phyloP scores from a whole-genome alignment of 2,329 filamentous ascomycete species.

The Aspergillus luchuensis region DNA sequence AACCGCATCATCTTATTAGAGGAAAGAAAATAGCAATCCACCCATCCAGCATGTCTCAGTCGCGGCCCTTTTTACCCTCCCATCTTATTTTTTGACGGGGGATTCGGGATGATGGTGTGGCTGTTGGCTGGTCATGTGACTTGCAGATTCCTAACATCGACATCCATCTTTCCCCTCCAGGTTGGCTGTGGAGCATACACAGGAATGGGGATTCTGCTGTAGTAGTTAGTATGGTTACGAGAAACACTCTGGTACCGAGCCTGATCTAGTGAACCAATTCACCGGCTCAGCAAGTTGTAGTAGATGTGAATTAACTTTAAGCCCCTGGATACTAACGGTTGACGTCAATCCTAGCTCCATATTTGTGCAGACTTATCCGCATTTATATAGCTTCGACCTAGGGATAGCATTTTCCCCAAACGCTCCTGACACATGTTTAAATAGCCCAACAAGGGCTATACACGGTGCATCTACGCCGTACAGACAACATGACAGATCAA shows the following conservation, averaged over 20 bases:
- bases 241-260: not conserved
- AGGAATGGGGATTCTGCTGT: not conserved
- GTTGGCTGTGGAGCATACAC: not conserved
- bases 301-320: conserved; percentile 2
- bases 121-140: not conserved
- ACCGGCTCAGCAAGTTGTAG: not conserved
- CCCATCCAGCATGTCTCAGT: not conserved
- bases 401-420: not conserved
- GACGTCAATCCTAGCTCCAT: conserved; percentile 2
- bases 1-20: not conserved
- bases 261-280: not conserved
- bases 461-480: not conserved
- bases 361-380: conserved; percentile 5
- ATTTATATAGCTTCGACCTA: not conserved
- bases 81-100: not conserved
- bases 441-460: not conserved
- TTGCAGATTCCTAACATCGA: not conserved
- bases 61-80: not conserved
- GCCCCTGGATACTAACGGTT: conserved; percentile 1
- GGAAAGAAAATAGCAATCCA: not conserved
- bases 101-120: not conserved
- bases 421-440: not conserved
- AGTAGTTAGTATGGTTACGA: not conserved
- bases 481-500: conserved; percentile 25
- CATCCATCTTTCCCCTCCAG: not conserved